Evolutionary conservation across 2,329 filamentous ascomycete genomes (phyloP).

Genomic region (Botrytis fabae): DNA sequence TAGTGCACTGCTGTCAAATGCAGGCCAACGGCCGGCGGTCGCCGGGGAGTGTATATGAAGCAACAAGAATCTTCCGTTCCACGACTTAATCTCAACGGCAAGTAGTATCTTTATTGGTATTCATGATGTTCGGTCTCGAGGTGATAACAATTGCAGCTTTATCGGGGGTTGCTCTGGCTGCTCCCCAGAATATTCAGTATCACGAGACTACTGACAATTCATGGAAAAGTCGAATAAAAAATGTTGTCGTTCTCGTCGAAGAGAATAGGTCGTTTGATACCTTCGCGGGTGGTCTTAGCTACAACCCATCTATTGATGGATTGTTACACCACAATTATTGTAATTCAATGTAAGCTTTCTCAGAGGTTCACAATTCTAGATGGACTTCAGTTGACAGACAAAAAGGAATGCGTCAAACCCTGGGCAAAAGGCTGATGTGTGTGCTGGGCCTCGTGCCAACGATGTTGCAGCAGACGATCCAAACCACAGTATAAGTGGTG

Average conservation of each 20-base stretch:
- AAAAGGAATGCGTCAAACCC: conserved; percentile 37
- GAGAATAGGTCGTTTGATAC: conserved; percentile 46
- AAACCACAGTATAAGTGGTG: conserved; percentile 46
- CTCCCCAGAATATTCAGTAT: conserved; percentile 25
- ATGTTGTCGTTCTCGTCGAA: conserved; percentile 49
- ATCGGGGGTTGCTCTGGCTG: conserved; percentile 31
- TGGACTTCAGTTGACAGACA: conserved; percentile 16
- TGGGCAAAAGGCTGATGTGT: conserved; percentile 39
- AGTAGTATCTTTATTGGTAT: background rate
- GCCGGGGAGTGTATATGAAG: conserved; percentile 12
- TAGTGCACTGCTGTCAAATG: background rate
- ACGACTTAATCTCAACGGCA: background rate
- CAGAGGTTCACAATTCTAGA: background rate
- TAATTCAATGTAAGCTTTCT: conserved; percentile 43
- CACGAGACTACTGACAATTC: conserved; percentile 24
- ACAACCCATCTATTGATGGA: conserved; percentile 43
- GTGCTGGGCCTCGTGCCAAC: conserved; percentile 43
- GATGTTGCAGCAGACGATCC: conserved; percentile 47
- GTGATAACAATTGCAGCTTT: conserved; percentile 26
- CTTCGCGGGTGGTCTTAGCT: conserved; percentile 45
- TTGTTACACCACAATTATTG: conserved; percentile 43
- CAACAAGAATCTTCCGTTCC: background rate
- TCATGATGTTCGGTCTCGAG: conserved; percentile 21
- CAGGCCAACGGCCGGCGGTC: background rate
- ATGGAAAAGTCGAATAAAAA: conserved; percentile 47